Evolutionary conservation across 2,329 filamentous ascomycete species (phyloP), one percentile per base, ranked within the genome.

Genomic region (Epichloe sibirici): DNA sequence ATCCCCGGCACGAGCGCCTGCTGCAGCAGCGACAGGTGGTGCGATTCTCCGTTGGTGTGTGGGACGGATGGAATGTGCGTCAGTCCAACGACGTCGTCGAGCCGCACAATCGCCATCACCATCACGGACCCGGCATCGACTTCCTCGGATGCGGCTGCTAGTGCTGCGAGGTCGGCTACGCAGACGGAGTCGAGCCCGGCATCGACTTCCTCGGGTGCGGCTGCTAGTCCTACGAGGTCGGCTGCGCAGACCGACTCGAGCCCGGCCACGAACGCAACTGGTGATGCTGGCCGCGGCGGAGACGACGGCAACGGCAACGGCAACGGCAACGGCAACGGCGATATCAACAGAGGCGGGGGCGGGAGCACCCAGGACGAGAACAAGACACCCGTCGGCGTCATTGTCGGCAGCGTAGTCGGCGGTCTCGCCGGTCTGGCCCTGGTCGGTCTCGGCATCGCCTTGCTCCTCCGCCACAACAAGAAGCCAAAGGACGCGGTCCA

Each of bases 401-500:
- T 50, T 31, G 48, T 17, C 39, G 48, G 48, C n/a, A 40, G 48
- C 17, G 48, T 38, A 9, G 28, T 45, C 9, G 48, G 48, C 7
- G 48, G 48, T 28, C 2, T 50, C 13, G 40, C 48, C 7, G 39
- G 15, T 21, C 17, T 50, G 15, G 39, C 28, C 9, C 28, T 50
- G 39, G 21, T 45, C n/a, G 28, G 15, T n/a, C 12, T 50, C 25
- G 48, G 25, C 15, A 25, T 50, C 39, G 3, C 44, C 13, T n/a
- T 50, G n/a, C 48, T 50, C 48, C 40, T 50, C 28, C 48, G 48
- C 12, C 48, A 50, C 31, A 45, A 50, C 28, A 44, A 12, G 31
- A 50, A 45, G 40, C 39, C 17, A 8, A 25, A 50, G 21, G 40
- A 37, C 21, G 48, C 40, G n/a, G 13, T 5, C 8, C 48, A 13